Base-by-base conservation (phyloP, 2,329 filamentous ascomycete genomes). In the Periconia macrospinosa region DNA sequence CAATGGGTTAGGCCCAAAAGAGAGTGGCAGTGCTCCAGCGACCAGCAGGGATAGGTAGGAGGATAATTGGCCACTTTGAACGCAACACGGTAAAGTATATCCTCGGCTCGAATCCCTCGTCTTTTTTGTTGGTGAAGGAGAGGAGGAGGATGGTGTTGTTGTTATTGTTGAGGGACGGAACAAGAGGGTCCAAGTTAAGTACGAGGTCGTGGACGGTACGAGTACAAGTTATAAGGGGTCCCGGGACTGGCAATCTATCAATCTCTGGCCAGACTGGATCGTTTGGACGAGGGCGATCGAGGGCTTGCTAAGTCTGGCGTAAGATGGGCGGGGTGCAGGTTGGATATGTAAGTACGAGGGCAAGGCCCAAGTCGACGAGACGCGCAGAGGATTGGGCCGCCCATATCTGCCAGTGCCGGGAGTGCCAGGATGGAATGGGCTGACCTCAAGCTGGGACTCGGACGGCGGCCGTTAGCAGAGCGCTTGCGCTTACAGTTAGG, bases 21-120 rank as follows among this genome's bases (percentile, higher is more conserved):
- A 45, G 20, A 62, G 66, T 66, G 66, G 65, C 63, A 60, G 62
- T 59, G 66, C 60, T 59, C 61, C 60, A 62, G 62, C 62, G 64
- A 47, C 46, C 37, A 42, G 15, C 33, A 37, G 33, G 33, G 33
- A n/a, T 6, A 5, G 33, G 11, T 37, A 10, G 33, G 15, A 13
- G 15, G 33, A 37, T 37, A 37, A 37, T 37, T n/a, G 11, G 33
- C 11, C 11, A 37, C 33, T 37, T 27, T 27, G 23, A 8, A 27
- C 6, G 11, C 11, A n/a, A 37, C 11, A 37, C 11, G 3, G 15
- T 10, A n/a, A 37, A n/a, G 33, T 37, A 37, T 37, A 37, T 37
- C 33, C 33, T 37, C 33, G 33, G 3, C 3, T 8, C 23, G 8
- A 8, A 8, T 27, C 23, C 23, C 5, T 27, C 8, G 8, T 27